Base-by-base conservation (phyloP, 2,329 filamentous ascomycete species). In the Colletotrichum horii region DNA sequence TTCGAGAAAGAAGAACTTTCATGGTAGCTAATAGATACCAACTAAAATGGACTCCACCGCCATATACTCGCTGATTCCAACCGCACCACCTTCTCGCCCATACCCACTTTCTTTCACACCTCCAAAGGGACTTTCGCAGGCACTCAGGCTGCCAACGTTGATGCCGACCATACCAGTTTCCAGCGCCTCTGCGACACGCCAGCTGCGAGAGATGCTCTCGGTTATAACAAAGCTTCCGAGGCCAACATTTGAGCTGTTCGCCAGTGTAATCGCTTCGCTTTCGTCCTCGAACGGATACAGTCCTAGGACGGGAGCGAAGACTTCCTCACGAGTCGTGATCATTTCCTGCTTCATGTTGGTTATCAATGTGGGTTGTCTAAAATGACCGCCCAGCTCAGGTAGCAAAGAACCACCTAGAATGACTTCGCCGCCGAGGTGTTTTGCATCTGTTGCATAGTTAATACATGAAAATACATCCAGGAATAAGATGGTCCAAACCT, bases 311-410 rank as follows among this genome's bases (percentile, higher is more conserved):
- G 82, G 82, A 2, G 81, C 83, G 52, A 83, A 84, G 14, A 80
- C 82, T 79, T 84, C 83, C 66, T 83, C 81, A 43, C 78, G 78
- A 30, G 78, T 79, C 2, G 83, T 78, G 22, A 75, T 75, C 80
- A 83, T 83, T 65, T 82, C 78, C 72, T 78, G 71, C 58, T 81
- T 82, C 22, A 83, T 79, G 58, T 91, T 92, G 19, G 92, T 90
- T 67, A 96, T 89, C 34, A 96, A 91, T 0, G 94, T 95, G 1
- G 93, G 93, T 78, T 94, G 16, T 89, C 84, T 92, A 95, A 87
- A 95, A 96, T 83, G 88, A 52, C 93, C 92, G 22, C 48, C 48
- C 4, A 52, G 48, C n/a, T 52, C 19, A 52, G 43, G 11, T 52
- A 22, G 43, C 22, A 22, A 19, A 22, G 19, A 22, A 52, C 43